Base-by-base conservation (phyloP, 1,284 basidiomycete species). In the Cutaneotrichosporon sp. region DNA sequence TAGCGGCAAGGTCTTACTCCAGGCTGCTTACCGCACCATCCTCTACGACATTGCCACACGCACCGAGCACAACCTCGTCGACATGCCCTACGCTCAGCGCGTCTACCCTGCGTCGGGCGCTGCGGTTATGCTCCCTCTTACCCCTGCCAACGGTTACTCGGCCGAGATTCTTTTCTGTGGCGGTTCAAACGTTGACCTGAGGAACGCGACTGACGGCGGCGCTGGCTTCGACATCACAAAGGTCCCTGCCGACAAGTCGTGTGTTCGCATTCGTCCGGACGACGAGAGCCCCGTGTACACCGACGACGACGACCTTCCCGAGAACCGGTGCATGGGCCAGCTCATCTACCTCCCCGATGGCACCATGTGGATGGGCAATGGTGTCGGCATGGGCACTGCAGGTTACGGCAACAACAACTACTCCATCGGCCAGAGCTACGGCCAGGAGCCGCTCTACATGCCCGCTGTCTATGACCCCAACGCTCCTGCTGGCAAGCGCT, bases 61-160 rank as follows among this genome's bases (percentile, higher is more conserved):
- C 58, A 61, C 58, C 13, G 75, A 78, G 62, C 73, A 62, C 21
- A 55, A 65, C n/a, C 70, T 79, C 9, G 70, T 69, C 10, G 77
- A 82, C 66, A 82, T 83, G 70, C 81, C 82, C 11, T 76, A 85
- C 63, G 86, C 92, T 53, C 85, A 86, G 53, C 89, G 92, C 62
- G 91, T 94, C 40, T 97, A 97, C 81, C 94, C 94, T 42, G 94
- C 91, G 0, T 95, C 92, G 0, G 94, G 89, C 65, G 94, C 90
- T 5, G 86, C 86, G 1, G 91, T 89, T 61, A 93, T 97, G 90
- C 83, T 96, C 8, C 93, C 95, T 1, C 83, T 97, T 51, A 95
- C 91, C 0, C 90, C 91, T 6, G 88, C 84, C 57, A 96, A 97
- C 84, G 89, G 91, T 80, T 97, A 91, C 82, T 86, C 84, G 0